Base-by-base conservation (phyloP, 768 basidiomycete genomes). In the Suillus fuscotomentosus region DNA sequence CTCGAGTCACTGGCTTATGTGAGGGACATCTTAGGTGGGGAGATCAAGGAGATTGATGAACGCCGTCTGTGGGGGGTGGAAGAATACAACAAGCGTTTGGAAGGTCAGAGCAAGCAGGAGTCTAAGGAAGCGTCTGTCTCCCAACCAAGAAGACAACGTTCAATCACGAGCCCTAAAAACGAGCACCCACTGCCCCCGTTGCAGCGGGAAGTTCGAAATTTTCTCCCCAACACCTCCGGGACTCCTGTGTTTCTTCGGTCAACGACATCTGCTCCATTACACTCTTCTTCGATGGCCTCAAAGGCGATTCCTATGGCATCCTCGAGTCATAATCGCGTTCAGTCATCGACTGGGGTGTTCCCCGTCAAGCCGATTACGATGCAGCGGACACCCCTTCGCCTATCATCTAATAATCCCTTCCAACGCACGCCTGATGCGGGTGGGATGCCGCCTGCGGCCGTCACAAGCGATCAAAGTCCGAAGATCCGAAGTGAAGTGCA, bases 1-100 rank as follows among this genome's bases (percentile, higher is more conserved):
- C 72, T 95, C 57, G 90, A 92, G 70, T 87, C 88, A 13, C 78
- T 95, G 45, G 81, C 89, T 13, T 91, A 94, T 75, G 88, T 93
- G 63, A 82, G 90, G 66, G 92, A 94, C 67, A 81, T 92, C 17
- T 77, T 95, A 47, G 81, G 84, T 65, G 85, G 86, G 42, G 80
- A 81, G 62, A 75, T 79, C 11, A 75, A 75, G 36, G 78, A 82
- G 31, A 72, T 94, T 51, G 92, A 94, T 24, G 87, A 89, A 48
- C 86, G 86, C 34, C 82, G 88, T 56, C 77, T 94, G 48, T 77
- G 87, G 62, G 84, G 87, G 41, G 88, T 87, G 65, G 80, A 77
- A 61, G 83, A 83, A 51, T 72, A 77, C 60, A 70, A 69, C 51
- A 80, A 77, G 69, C 79, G 79, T 70, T 73, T 75, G 69, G 78